These are phyloP conservation scores for Aspergillus taichungensis DNA, from an alignment of 495 filamentous ascomycete genomes.

Conservation along the genomic window DNA sequence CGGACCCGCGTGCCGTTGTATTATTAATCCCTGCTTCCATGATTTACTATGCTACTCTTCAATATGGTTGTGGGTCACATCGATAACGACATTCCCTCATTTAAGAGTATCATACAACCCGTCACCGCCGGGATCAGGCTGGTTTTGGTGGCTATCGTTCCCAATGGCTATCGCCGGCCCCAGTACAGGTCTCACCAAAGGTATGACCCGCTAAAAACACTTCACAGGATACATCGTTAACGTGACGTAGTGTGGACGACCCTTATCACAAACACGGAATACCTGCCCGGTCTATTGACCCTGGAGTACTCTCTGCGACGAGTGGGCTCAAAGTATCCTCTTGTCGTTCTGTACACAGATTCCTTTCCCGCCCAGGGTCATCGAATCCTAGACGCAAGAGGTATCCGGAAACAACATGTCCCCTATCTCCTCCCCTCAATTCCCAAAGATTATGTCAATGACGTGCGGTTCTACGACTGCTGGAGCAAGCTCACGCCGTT, in stretches of 20 bases:
- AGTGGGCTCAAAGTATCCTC: slow-evolving; percentile 52
- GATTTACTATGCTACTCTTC: too few species aligned
- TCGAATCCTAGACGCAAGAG: slow-evolving; percentile 51
- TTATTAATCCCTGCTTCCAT: too few species aligned
- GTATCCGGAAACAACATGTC: slow-evolving; percentile 53
- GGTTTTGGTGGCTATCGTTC: too few species aligned
- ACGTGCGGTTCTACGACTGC: slow-evolving; percentile 71
- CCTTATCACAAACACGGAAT: slow-evolving; percentile 66
- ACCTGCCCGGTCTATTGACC: slow-evolving; percentile 63
- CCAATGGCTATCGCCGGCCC: not conserved
- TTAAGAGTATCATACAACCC: too few species aligned
- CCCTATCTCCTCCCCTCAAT: slow-evolving; percentile 52
- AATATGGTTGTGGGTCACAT: too few species aligned
- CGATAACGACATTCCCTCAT: too few species aligned
- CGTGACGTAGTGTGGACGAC: slow-evolving; percentile 56
- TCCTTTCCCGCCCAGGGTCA: slow-evolving; percentile 54
- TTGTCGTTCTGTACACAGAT: slow-evolving; percentile 71
- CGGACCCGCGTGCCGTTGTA: too few species aligned
- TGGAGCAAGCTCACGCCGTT: slow-evolving; percentile 81
- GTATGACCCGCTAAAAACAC: too few species aligned
- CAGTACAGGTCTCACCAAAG: not conserved
- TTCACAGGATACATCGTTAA: not conserved
- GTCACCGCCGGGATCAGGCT: too few species aligned
- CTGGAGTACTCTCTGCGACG: slow-evolving; percentile 60
- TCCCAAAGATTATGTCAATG: slow-evolving; percentile 29